A percentile compares a stretch with the other conserved stretches of the same genome.
Conservation (phyloP, 106 monocot genomes). For the Phalaenopsis equestris region DNA sequence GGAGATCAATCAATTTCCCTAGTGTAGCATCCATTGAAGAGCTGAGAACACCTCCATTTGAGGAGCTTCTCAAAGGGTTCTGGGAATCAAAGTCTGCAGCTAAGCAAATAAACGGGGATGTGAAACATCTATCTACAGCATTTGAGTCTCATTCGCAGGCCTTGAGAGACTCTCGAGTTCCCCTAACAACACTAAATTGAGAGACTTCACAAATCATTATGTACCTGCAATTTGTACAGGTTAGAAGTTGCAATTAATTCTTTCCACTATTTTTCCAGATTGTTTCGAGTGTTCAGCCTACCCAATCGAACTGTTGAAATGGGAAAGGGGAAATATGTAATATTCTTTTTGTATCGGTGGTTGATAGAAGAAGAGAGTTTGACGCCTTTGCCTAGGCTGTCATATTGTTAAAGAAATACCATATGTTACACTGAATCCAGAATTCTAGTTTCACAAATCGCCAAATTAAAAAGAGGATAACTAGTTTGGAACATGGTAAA, state of each 20-base stretch:
- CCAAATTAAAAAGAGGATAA: too few relatives aligned
- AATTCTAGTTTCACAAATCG: too few relatives aligned
- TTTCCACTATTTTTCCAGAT: not conserved
- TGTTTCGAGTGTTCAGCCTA: not conserved
- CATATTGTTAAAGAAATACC: too few relatives aligned
- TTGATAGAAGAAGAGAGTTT: not conserved
- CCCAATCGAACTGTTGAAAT: not conserved
- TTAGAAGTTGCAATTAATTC: slow-evolving; percentile 3
- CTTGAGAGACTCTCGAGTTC: slow-evolving; percentile 51
- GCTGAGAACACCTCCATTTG: slow-evolving; percentile 77
- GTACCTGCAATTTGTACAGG: slow-evolving; percentile 7
- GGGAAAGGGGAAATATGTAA: not conserved
- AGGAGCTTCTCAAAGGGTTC: slow-evolving; percentile 75
- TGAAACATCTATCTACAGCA: slow-evolving; percentile 32
- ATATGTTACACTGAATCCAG: too few relatives aligned
- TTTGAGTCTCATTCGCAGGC: slow-evolving; percentile 43
- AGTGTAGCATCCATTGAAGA: slow-evolving; percentile 72
- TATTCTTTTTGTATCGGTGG: not conserved
- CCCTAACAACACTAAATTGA: slow-evolving; percentile 59
- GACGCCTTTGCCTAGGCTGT: too few relatives aligned
- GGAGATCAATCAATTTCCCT: slow-evolving; percentile 50
- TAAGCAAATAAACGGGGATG: slow-evolving; percentile 66
- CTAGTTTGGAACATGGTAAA: too few relatives aligned
- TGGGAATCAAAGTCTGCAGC: slow-evolving; percentile 45
- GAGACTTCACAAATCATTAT: slow-evolving; percentile 6